Conservation (phyloP, 164 flowering plant species). For the Vitis labrusca region DNA sequence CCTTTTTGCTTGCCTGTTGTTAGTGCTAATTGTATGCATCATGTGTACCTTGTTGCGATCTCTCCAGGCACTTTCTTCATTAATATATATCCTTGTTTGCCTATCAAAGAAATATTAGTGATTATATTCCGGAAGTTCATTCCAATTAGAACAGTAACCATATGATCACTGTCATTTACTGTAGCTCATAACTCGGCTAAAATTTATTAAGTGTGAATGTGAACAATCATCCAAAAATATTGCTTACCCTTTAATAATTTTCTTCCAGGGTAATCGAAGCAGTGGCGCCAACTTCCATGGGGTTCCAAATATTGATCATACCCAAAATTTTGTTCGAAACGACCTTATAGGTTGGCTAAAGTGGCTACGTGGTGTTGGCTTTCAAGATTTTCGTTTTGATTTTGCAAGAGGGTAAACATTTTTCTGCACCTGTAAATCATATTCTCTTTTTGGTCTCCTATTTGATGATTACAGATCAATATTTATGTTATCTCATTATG, state of each 20-base stretch:
- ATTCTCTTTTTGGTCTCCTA: background rate
- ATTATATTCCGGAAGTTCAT: no score
- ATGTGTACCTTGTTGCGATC: no score
- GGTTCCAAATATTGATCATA: slow-evolving; percentile 88
- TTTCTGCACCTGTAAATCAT: background rate
- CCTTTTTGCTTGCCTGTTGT: no score
- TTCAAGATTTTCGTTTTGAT: slow-evolving; percentile 97
- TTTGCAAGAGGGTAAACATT: slow-evolving; percentile 82
- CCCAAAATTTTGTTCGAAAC: slow-evolving; percentile 72
- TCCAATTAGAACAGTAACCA: background rate
- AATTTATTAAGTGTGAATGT: no score
- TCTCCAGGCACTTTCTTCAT: no score
- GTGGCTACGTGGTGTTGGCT: slow-evolving; percentile 80
- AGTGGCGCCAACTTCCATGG: slow-evolving; percentile 93
- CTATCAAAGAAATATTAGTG: no score
- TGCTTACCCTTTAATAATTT: background rate
- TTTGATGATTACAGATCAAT: background rate
- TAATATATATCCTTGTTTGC: no score
- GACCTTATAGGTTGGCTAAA: slow-evolving; percentile 74
- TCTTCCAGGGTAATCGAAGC: slow-evolving; percentile 71
- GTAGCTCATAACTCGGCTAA: background rate
- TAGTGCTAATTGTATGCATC: no score
- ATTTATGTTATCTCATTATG: slow-evolving; percentile 7
- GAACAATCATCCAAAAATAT: background rate
- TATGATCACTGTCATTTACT: background rate